phyloP scores from a whole-genome alignment of 75 land plant genomes.

The Chamaecyparis obtusa region DNA sequence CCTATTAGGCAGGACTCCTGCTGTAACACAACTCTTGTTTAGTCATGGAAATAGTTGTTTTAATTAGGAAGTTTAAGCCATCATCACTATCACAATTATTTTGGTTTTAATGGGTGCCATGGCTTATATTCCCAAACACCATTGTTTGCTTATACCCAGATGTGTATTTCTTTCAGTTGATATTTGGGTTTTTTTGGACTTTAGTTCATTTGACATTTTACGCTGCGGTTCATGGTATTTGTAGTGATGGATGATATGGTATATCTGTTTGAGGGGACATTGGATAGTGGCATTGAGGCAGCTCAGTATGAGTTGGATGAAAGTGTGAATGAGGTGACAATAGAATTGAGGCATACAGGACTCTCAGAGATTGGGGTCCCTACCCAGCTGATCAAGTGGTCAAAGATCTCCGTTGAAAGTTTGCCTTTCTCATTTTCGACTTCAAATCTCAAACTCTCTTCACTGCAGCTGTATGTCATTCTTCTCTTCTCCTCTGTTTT shows the following conservation, averaged over 20 bases:
- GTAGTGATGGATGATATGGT: constrained; percentile 48
- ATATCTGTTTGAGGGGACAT: constrained; percentile 86
- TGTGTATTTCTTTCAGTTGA: background rate
- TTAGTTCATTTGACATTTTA: too few species aligned
- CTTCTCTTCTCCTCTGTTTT: background rate
- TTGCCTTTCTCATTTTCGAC: constrained; percentile 81
- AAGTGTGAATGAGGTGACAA: constrained; percentile 63
- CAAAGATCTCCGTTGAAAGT: constrained; percentile 70
- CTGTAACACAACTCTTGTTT: too few species aligned
- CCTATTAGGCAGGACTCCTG: too few species aligned
- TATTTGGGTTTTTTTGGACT: too few species aligned
- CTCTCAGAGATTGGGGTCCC: constrained; percentile 88
- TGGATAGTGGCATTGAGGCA: too few species aligned
- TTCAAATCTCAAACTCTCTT: constrained; percentile 43
- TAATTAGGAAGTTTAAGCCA: too few species aligned
- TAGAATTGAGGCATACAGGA: constrained; percentile 79
- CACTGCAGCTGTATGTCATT: constrained; percentile 36
- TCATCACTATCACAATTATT: too few species aligned
- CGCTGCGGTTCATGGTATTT: too few species aligned
- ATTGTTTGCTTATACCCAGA: constrained; percentile 38
- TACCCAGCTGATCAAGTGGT: constrained; percentile 81
- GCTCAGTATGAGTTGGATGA: constrained; percentile 76
- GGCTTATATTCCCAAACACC: constrained; percentile 30
- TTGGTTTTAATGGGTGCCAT: constrained; percentile 17
- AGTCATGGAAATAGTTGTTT: too few species aligned